Evolutionary conservation across 352 stramenopile species (phyloP), one percentile per base, ranked within the genome.

Genomic region (Pythium phragmitis): DNA sequence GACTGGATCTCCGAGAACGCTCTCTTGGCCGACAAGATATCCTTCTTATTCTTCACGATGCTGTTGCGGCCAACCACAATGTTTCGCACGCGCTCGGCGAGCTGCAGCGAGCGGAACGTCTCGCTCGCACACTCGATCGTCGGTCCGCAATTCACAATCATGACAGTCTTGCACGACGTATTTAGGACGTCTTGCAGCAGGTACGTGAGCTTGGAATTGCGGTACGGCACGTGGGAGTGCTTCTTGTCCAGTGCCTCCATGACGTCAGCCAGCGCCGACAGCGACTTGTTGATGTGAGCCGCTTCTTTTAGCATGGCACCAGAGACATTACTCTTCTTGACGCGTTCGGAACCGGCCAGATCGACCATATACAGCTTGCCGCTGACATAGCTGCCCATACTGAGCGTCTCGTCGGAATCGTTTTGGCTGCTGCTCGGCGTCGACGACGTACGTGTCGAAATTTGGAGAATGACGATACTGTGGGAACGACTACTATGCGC

Each of bases 151-250:
- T 94, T 95, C 36, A 97, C 88, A 67, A 98, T 97, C 89, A 98
- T 98, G 33, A 98, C 79, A 9, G 92, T 97, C 78, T 98, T 98
- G 63, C 84, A 92, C 33, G 80, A 88, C 26, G 83, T 88, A 49
- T 92, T 91, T 64, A 89, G 87, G 60, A 92, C 92, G 82, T 98
- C 95, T 73, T 98, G 88, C 7, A 99, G 73, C 39, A 99, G 70
- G 63, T 96, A 96, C n/a, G 97, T 99, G 8, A 99, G 85, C 79
- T 99, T 99, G 6, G 90, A 98, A 74, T 99, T 98, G 70, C 96
- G 82, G 66, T 98, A 99, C 42, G 96, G 96, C 36, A 99, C 88
- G 70, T 98, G 95, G 28, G 75, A 66, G 43, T 88, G 75, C 74
- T 98, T 98, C 63, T 91, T 91, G 66, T 96, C 89, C 30, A 98